phyloP scores from a whole-genome alignment of 345 rosid genomes.

The Corchorus olitorius region DNA sequence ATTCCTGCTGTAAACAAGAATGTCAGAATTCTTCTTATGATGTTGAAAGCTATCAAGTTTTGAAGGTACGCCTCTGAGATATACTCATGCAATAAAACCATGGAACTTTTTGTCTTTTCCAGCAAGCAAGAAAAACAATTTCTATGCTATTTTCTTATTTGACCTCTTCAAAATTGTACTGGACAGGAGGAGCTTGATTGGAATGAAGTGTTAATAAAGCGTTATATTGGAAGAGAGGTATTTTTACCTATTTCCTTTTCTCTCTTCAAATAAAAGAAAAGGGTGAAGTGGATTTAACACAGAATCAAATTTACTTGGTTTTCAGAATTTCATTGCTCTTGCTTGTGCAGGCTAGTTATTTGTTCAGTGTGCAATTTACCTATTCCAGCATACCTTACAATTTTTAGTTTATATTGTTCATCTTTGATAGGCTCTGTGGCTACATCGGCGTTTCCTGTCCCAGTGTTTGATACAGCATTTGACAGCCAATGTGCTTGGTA shows the following conservation, averaged over 20 bases:
- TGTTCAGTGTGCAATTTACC: background rate
- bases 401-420: background rate
- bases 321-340: background rate
- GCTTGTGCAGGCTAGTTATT: background rate
- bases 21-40: slow-evolving; percentile 18
- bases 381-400: background rate
- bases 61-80: slow-evolving; percentile 52
- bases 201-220: slow-evolving; percentile 66
- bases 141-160: background rate
- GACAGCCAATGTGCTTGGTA: slow-evolving; percentile 14
- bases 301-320: background rate
- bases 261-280: slow-evolving; percentile 2
- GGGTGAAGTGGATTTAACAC: background rate
- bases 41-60: slow-evolving; percentile 38
- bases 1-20: slow-evolving; percentile 25
- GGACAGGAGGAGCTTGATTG: slow-evolving; percentile 86
- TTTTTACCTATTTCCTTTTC: background rate
- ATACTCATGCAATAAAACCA: background rate
- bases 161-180: slow-evolving; percentile 22
- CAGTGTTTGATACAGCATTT: slow-evolving; percentile 54
- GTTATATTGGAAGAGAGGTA: slow-evolving; percentile 90
- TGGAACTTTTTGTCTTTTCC: background rate
- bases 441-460: slow-evolving; percentile 81
- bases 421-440: slow-evolving; percentile 73
- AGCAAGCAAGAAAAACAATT: slow-evolving; percentile 10